Base-by-base conservation (phyloP, 2,329 filamentous ascomycete genomes). In the Beauveria sp. region DNA sequence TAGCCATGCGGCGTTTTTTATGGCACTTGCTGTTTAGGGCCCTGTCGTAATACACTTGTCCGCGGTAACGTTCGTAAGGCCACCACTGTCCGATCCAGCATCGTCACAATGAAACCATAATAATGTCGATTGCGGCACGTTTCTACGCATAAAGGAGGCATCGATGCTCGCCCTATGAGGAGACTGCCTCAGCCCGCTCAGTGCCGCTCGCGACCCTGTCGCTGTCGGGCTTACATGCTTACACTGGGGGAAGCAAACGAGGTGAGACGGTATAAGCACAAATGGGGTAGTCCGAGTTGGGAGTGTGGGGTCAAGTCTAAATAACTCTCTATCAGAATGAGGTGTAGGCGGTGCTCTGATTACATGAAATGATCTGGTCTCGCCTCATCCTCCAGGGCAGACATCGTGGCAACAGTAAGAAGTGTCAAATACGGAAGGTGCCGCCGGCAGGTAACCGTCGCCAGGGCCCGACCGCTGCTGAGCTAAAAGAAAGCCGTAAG, bases 191-290 rank as follows among this genome's bases (percentile, higher is more conserved):
- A 34, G 26, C 28, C 44, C 20, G 55, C 24, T 30, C 43, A 47
- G n/a, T 14, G 28, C 41, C 46, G 18, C 47, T n/a, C 53, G 24
- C 30, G 53, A 43, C 26, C 47, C 48, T 53, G 56, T 59, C 40
- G 12, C 8, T 26, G 48, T 34, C 48, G 48, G 41, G 56, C 56
- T 59, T 59, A 59, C 58, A 28, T 60, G 58, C 58, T 55, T 54
- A 60, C 50, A 40, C 41, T 26, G 41, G 51, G 26, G 28, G 37
- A 46, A 26, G 40, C 50, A 22, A 59, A 52, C n/a, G 26, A 34
- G 43, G 58, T 61, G 34, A 61, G 58, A 61, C 58, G 58, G 58
- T 61, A 61, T 61, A 61, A 61, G 58, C 58, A 61, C 58, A 30
- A 61, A 10, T 28, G 34, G 22, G 16, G 58, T 24, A 50, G 20